Evolutionary conservation across 1,139 yeast genomes (phyloP).

Genomic region (Debaryomyces nepalensis): DNA sequence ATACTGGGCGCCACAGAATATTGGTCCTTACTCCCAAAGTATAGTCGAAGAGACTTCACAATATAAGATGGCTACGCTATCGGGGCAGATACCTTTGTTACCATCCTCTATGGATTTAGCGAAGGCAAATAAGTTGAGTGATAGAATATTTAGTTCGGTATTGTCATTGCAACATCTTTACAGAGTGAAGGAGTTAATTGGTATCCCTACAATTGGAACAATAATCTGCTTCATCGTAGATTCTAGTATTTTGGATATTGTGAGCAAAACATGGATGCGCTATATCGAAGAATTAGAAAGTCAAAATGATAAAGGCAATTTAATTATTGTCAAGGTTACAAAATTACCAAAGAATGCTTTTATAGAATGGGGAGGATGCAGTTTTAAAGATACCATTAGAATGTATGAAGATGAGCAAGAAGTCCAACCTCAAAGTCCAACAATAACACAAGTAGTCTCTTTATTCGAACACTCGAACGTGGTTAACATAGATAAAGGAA

Average conservation of each 20-base stretch:
- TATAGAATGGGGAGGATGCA: slow-evolving; percentile 79
- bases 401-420: slow-evolving; percentile 50
- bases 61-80: slow-evolving; percentile 58
- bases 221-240: slow-evolving; percentile 60
- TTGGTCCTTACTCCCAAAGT: slow-evolving; percentile 95
- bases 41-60: slow-evolving; percentile 50
- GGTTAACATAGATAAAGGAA: slow-evolving; percentile 19
- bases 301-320: slow-evolving; percentile 23
- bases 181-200: slow-evolving; percentile 62
- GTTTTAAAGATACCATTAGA: slow-evolving; percentile 42
- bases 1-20: slow-evolving; percentile 98
- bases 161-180: slow-evolving; percentile 76
- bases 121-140: slow-evolving; percentile 20
- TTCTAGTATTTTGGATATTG: slow-evolving; percentile 29
- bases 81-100: slow-evolving; percentile 89
- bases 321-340: slow-evolving; percentile 61
- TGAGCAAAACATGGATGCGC: slow-evolving; percentile 42
- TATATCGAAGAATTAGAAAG: slow-evolving; percentile 30
- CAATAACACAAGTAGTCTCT: neutral
- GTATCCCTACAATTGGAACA: slow-evolving; percentile 46
- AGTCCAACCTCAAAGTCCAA: slow-evolving; percentile 21
- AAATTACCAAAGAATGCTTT: slow-evolving; percentile 70
- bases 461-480: slow-evolving; percentile 17
- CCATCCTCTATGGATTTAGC: slow-evolving; percentile 69
- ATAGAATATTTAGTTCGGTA: slow-evolving; percentile 38